Conservation (phyloP, 345 rosid genomes). For the Passiflora organensis region DNA sequence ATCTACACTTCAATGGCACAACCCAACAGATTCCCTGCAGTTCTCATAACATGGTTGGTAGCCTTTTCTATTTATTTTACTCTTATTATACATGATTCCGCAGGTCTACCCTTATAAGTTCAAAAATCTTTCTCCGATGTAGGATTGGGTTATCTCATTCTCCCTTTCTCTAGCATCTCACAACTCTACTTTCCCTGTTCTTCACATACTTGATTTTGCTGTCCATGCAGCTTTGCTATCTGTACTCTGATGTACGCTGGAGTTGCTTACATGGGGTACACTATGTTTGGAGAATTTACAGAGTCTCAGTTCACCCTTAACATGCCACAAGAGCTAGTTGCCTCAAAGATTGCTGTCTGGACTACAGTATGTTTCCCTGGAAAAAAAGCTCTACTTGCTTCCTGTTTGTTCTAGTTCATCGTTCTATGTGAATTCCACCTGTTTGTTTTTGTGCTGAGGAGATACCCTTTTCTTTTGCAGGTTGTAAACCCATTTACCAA, state of each 20-base stretch:
- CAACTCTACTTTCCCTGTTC: neutral
- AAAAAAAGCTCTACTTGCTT: neutral
- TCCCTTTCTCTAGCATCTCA: neutral
- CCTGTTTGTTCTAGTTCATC: neutral
- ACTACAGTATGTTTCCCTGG: conserved; percentile 55
- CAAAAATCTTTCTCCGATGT: no score
- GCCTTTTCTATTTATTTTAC: no score
- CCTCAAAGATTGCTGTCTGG: conserved; percentile 95
- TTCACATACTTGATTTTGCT: neutral
- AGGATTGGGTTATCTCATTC: no score
- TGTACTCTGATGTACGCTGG: conserved; percentile 80
- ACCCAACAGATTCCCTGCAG: conserved; percentile 61
- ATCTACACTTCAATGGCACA: conserved; percentile 89
- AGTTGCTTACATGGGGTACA: conserved; percentile 82
- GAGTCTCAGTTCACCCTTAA: conserved; percentile 85
- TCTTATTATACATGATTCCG: no score
- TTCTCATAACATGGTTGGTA: conserved; percentile 68
- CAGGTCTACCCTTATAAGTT: no score
- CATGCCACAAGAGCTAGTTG: conserved; percentile 75
- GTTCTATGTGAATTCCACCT: no score
- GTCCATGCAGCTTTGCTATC: conserved; percentile 52
- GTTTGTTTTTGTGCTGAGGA: no score
- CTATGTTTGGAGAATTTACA: conserved; percentile 75
- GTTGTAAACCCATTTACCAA: conserved; percentile 93
- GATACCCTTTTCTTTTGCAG: conserved; percentile 48